Evolutionary conservation across 228 moss, liverwort and hornwort genomes (phyloP).

Genomic region (Sphagnum magellanicum): DNA sequence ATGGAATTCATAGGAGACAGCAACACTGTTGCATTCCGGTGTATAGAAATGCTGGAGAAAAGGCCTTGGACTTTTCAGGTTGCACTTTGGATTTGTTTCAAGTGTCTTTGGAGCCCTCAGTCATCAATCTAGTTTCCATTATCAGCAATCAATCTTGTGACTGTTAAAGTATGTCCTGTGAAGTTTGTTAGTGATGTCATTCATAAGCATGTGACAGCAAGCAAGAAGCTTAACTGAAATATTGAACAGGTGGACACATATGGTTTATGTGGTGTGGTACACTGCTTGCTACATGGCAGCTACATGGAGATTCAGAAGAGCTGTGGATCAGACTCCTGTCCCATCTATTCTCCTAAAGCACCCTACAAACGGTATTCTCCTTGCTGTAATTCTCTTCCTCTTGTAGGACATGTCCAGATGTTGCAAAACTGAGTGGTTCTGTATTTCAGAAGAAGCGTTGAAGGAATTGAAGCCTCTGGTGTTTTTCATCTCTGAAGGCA

Average conservation of each 20-base stretch:
- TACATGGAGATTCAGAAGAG: conserved; percentile 87
- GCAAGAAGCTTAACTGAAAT: neutral
- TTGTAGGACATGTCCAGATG: neutral
- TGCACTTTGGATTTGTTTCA: neutral
- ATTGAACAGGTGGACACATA: conserved; percentile 75
- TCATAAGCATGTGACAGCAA: too few species aligned
- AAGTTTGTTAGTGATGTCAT: neutral
- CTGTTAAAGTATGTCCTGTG: too few species aligned
- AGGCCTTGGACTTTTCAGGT: conserved; percentile 97
- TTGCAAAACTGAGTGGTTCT: neutral
- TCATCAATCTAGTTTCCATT: neutral
- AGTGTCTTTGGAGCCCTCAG: neutral
- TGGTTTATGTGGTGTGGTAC: conserved; percentile 82
- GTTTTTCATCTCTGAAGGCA: neutral
- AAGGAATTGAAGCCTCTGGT: neutral
- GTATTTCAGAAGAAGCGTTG: neutral
- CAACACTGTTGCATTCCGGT: conserved; percentile 91
- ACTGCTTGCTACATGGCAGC: conserved; percentile 81
- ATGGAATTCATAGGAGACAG: conserved; percentile 75
- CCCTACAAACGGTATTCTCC: conserved; percentile 62
- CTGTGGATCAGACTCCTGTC: conserved; percentile 21
- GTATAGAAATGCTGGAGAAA: conserved; percentile 88
- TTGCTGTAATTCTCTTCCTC: neutral
- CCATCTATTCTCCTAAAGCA: conserved; percentile 58
- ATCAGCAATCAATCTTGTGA: neutral